Percentiles rank a stretch among this genome's conserved stretches.
These are phyloP conservation scores for Ophiosphaerella herpotricha DNA, from an alignment of 2,329 filamentous ascomycete species.

Conservation along the genomic window DNA sequence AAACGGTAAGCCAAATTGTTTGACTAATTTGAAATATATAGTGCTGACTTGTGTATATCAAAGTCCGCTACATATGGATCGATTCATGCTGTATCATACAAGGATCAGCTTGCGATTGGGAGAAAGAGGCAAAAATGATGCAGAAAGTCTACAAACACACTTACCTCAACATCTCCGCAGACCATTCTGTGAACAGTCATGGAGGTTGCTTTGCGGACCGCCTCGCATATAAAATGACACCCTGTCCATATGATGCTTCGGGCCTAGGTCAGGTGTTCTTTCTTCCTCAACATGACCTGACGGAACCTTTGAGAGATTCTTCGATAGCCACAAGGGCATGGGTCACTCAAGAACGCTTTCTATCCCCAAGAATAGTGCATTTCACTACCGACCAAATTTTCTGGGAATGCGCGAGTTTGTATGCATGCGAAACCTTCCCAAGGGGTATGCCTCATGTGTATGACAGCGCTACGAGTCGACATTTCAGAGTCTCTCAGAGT, in stretches of 20 bases:
- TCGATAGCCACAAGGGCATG: slow-evolving; percentile 1
- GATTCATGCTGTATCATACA: slow-evolving; percentile 8
- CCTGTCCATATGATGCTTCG: not conserved
- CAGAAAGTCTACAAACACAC: slow-evolving; percentile 5
- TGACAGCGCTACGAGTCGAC: not conserved
- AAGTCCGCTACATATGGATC: slow-evolving; percentile 10
- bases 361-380: slow-evolving; percentile 1
- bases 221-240: slow-evolving; percentile 1
- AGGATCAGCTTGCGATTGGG: slow-evolving; percentile 1
- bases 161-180: slow-evolving; percentile 3
- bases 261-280: not conserved
- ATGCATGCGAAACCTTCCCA: slow-evolving; percentile 4
- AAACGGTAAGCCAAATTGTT: not conserved
- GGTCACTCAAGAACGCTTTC: slow-evolving; percentile 1
- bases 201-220: not conserved
- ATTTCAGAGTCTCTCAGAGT: not conserved
- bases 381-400: slow-evolving; percentile 5
- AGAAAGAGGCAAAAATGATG: slow-evolving; percentile 6
- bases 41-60: not conserved
- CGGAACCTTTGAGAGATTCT: not conserved
- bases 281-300: slow-evolving; percentile 1
- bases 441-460: slow-evolving; percentile 1
- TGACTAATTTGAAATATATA: no score
- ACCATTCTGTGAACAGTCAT: slow-evolving; percentile 2
- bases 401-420: slow-evolving; percentile 1